phyloP scores from a whole-genome alignment of 257 asterid species.

The Sherardia arvensis region DNA sequence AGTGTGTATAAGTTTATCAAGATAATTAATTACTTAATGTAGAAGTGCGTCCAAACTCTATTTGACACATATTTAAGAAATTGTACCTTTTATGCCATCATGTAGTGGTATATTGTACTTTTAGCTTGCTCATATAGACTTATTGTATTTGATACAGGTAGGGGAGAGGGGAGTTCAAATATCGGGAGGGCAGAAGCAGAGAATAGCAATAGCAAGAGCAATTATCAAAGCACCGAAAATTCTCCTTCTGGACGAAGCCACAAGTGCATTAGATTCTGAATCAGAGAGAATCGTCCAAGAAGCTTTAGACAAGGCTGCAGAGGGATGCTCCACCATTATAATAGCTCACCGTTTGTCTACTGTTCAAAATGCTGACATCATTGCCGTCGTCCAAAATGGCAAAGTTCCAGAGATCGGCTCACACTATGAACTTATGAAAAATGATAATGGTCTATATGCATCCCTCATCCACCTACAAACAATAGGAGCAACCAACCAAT shows the following conservation, averaged over 20 bases:
- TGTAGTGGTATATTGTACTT: too few relatives aligned
- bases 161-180: constrained; percentile 90
- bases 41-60: too few relatives aligned
- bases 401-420: constrained; percentile 60
- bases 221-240: constrained; percentile 63
- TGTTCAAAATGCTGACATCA: constrained; percentile 60
- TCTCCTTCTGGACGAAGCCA: constrained; percentile 87
- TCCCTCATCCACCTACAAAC: constrained; percentile 61
- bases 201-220: constrained; percentile 92
- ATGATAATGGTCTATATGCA: constrained; percentile 40
- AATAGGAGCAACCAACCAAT: constrained; percentile 10
- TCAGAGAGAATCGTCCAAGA: constrained; percentile 77
- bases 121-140: too few relatives aligned
- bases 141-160: constrained; percentile 32
- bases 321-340: constrained; percentile 70
- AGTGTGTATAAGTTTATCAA: too few relatives aligned
- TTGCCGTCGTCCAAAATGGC: constrained; percentile 61
- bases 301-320: constrained; percentile 71
- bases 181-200: constrained; percentile 95
- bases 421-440: constrained; percentile 40
- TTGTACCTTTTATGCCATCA: too few relatives aligned
- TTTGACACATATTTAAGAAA: too few relatives aligned
- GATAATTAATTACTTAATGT: too few relatives aligned
- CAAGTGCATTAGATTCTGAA: constrained; percentile 84
- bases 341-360: constrained; percentile 95